phyloP scores from a whole-genome alignment of 257 asterid genomes.

The Nicotiana paniculata region DNA sequence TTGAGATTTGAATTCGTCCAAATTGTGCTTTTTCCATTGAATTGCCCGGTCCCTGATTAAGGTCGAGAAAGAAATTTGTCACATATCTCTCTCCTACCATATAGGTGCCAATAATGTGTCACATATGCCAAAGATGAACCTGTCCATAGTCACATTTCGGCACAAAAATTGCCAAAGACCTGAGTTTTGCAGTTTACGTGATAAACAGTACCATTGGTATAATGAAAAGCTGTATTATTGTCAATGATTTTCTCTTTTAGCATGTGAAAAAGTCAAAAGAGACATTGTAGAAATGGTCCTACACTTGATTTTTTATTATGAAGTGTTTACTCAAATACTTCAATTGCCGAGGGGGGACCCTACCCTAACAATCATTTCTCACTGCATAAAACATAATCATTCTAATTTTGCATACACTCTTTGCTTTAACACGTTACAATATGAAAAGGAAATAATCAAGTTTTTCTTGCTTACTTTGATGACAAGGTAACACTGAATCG shows the following conservation, averaged over 20 bases:
- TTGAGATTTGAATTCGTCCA: not conserved
- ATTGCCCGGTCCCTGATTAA: not conserved
- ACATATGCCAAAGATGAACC: not conserved
- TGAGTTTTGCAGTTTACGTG: not conserved
- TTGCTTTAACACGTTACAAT: not conserved
- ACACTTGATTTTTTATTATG: not conserved
- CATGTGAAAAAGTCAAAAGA: not conserved
- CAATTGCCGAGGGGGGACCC: not conserved
- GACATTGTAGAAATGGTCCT: not conserved
- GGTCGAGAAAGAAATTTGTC: not conserved
- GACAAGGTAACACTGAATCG: not conserved
- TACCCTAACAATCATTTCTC: not conserved
- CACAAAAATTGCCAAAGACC: not conserved
- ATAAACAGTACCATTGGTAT: not conserved
- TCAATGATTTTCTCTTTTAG: conserved; percentile 7
- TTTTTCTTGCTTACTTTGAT: not conserved
- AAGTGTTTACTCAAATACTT: not conserved
- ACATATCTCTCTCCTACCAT: not conserved
- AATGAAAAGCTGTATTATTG: not conserved
- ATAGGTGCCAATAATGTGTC: not conserved
- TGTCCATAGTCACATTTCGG: not conserved
- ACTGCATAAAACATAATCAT: not conserved
- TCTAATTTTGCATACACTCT: not conserved
- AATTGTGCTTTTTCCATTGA: not conserved
- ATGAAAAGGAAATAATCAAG: not conserved